Conservation (phyloP, 1,139 yeast genomes). For the Yamadazyma diospyri region DNA sequence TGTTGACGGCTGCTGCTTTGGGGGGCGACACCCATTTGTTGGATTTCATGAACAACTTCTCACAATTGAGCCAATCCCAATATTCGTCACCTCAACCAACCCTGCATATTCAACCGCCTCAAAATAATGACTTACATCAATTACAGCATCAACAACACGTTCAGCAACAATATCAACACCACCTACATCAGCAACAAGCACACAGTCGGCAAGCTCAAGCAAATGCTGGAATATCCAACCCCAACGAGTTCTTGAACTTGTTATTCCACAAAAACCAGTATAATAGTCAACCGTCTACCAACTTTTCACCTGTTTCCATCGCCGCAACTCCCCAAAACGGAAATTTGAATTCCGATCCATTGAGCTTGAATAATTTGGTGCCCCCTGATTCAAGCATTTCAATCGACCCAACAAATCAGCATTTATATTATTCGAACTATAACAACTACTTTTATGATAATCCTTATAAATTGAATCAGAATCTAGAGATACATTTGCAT, state of each 20-base stretch:
- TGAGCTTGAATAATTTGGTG: slow-evolving; percentile 7
- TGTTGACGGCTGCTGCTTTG: slow-evolving; percentile 69
- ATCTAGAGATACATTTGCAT: slow-evolving; percentile 43
- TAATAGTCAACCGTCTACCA: slow-evolving; percentile 4
- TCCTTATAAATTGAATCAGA: slow-evolving; percentile 40
- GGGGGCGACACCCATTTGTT: slow-evolving; percentile 60
- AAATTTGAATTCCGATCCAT: slow-evolving; percentile 8
- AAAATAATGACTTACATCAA: background rate
- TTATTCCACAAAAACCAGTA: slow-evolving; percentile 46
- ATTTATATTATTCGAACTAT: slow-evolving; percentile 38
- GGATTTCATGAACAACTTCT: slow-evolving; percentile 44
- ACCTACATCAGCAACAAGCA: slow-evolving; percentile 6
- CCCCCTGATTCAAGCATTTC: slow-evolving; percentile 18
- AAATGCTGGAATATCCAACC: slow-evolving; percentile 10
- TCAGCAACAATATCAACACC: slow-evolving; percentile 6
- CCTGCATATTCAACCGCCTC: background rate
- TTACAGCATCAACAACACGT: slow-evolving; percentile 2
- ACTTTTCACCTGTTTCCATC: slow-evolving; percentile 12
- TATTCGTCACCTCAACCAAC: background rate
- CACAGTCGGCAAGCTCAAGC: slow-evolving; percentile 7
- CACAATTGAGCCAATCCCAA: slow-evolving; percentile 1
- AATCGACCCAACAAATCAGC: slow-evolving; percentile 38
- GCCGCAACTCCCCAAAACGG: slow-evolving; percentile 16
- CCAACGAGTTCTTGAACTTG: slow-evolving; percentile 42
- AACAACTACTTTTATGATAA: slow-evolving; percentile 42